Conservation (phyloP, 805 yeast genomes). For the Pichia eremophila region DNA sequence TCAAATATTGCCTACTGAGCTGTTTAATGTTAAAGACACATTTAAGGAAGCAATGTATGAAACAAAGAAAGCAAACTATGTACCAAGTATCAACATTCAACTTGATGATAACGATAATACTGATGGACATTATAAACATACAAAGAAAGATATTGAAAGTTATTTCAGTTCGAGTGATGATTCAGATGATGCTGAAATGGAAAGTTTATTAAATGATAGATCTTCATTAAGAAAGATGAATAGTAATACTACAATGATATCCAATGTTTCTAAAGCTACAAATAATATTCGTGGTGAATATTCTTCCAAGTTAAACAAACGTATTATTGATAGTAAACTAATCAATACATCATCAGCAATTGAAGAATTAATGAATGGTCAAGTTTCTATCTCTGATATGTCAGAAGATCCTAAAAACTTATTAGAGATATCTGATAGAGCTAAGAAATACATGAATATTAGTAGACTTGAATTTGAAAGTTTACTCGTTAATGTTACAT, state of each 20-base stretch:
- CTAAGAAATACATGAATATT: slow-evolving; percentile 64
- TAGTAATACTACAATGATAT: neutral
- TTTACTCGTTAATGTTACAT: slow-evolving; percentile 58
- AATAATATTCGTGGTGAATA: neutral
- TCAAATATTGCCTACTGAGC: neutral
- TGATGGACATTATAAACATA: too few relatives aligned
- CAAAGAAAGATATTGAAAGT: neutral
- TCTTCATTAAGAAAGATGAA: neutral
- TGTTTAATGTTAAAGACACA: neutral
- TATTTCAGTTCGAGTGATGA: neutral
- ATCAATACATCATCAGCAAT: neutral
- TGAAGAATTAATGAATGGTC: neutral
- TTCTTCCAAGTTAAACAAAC: slow-evolving; percentile 2
- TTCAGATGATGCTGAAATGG: neutral
- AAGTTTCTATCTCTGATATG: slow-evolving; percentile 37
- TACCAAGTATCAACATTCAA: neutral
- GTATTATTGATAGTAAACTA: neutral
- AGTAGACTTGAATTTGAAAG: slow-evolving; percentile 43
- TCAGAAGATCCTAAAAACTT: slow-evolving; percentile 23
- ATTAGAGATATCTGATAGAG: slow-evolving; percentile 29
- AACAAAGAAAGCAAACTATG: neutral
- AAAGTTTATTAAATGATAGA: neutral
- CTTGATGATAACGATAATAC: neutral
- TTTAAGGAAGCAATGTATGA: neutral
- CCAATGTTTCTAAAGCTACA: neutral